phyloP scores from a whole-genome alignment of 1,139 yeast genomes.

The Ogataea hybrid region DNA sequence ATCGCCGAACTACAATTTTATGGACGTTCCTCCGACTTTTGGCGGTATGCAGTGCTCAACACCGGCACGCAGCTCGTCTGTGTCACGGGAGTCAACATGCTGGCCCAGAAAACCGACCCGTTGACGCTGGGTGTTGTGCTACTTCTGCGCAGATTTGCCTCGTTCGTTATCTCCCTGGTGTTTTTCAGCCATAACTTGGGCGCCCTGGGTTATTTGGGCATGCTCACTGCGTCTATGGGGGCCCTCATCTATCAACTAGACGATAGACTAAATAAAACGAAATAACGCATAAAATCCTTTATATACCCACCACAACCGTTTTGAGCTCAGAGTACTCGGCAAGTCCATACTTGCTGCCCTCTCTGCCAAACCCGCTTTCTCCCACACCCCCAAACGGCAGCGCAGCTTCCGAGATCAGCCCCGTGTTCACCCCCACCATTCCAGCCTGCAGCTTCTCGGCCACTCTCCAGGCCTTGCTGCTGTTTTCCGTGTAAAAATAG shows the following conservation, averaged over 20 bases:
- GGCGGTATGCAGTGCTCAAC: conserved; percentile 40
- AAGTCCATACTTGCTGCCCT: conserved; percentile 72
- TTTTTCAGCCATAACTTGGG: conserved; percentile 47
- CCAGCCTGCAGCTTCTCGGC: conserved; percentile 76
- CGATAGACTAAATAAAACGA: not conserved
- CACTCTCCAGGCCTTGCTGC: conserved; percentile 60
- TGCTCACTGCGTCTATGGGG: conserved; percentile 50
- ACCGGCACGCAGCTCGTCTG: conserved; percentile 64
- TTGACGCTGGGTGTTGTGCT: conserved; percentile 60
- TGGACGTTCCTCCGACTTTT: conserved; percentile 20
- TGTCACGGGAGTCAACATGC: conserved; percentile 62
- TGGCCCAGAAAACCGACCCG: conserved; percentile 58
- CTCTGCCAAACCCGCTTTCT: conserved; percentile 81
- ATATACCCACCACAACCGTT: conserved; percentile 49
- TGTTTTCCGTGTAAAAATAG: conserved; percentile 69
- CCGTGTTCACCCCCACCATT: conserved; percentile 79
- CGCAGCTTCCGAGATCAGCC: conserved; percentile 66
- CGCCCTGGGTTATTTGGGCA: conserved; percentile 43
- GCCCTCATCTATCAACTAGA: conserved; percentile 42
- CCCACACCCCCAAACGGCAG: conserved; percentile 81
- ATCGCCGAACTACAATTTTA: conserved; percentile 15
- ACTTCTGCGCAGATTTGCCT: conserved; percentile 57
- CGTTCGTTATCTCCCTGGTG: conserved; percentile 52
- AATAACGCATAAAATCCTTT: not conserved
- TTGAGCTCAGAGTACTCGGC: conserved; percentile 71